Conservation (phyloP, 306 rosid genomes). For the Vigna radiata region DNA sequence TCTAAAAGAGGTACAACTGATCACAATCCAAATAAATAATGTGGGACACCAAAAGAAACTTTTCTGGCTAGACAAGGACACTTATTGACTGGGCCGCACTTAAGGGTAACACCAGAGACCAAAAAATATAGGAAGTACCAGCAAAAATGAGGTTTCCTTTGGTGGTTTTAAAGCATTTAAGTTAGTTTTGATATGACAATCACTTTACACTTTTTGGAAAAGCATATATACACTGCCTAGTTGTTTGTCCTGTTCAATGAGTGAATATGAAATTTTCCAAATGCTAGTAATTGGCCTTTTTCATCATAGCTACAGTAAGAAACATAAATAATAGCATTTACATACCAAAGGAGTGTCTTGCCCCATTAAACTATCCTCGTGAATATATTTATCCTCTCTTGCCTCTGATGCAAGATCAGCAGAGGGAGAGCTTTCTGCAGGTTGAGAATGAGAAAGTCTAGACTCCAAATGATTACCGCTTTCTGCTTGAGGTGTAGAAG, state of each 20-base stretch:
- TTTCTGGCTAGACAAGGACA: slow-evolving; percentile 23
- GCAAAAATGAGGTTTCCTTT: slow-evolving; percentile 23
- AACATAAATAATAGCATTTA: slow-evolving; percentile 31
- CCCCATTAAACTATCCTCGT: slow-evolving; percentile 70
- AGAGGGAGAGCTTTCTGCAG: slow-evolving; percentile 78
- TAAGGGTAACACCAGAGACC: slow-evolving; percentile 33
- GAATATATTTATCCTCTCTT: slow-evolving; percentile 72
- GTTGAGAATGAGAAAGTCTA: slow-evolving; percentile 74
- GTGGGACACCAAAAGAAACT: slow-evolving; percentile 19
- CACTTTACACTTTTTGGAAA: slow-evolving; percentile 6
- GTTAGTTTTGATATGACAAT: slow-evolving; percentile 30
- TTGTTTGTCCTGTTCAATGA: slow-evolving; percentile 5
- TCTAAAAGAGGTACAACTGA: slow-evolving; percentile 10
- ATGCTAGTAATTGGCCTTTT: slow-evolving; percentile 36
- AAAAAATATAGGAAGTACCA: slow-evolving; percentile 12
- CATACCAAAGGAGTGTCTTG: slow-evolving; percentile 89
- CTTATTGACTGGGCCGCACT: slow-evolving; percentile 37
- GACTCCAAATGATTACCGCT: slow-evolving; percentile 68
- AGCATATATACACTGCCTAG: slow-evolving; percentile 14
- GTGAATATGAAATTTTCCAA: slow-evolving; percentile 35
- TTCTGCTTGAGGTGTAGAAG: slow-evolving; percentile 95
- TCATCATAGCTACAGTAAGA: slow-evolving; percentile 29
- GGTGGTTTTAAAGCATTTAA: slow-evolving; percentile 36
- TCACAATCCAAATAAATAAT: slow-evolving; percentile 25
- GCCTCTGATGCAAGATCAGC: slow-evolving; percentile 70